A percentile compares a stretch with the other conserved stretches of the same genome.
phyloP scores from a whole-genome alignment of 2,329 filamentous ascomycete genomes.

The Xylariales sp. region DNA sequence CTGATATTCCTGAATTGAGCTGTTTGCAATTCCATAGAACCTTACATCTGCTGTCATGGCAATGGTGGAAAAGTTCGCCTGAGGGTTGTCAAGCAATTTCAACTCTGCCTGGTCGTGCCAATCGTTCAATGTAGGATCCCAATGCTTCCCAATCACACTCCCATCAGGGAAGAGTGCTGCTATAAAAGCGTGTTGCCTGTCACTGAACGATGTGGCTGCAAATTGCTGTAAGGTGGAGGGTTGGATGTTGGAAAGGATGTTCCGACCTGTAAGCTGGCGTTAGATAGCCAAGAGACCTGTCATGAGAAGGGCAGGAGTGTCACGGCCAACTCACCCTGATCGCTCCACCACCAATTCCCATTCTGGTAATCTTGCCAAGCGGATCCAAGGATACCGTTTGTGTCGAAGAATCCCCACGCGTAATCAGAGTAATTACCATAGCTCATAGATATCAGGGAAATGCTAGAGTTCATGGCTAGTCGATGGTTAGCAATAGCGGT shows the following conservation, averaged over 20 bases:
- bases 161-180: not conserved
- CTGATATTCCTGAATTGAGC: not conserved
- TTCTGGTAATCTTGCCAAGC: constrained; percentile 10
- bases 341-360: constrained; percentile 10
- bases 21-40: not conserved
- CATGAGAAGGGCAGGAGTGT: not conserved
- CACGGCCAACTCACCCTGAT: not conserved
- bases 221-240: not conserved
- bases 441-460: constrained; percentile 9
- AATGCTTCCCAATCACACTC: constrained; percentile 3
- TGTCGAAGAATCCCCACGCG: constrained; percentile 9
- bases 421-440: constrained; percentile 5
- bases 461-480: constrained; percentile 6
- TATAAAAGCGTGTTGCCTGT: constrained; percentile 5
- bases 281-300: not conserved
- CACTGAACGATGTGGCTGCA: constrained; percentile 4
- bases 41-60: constrained; percentile 3
- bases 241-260: constrained; percentile 4
- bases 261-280: constrained; percentile 2
- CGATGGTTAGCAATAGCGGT: constrained; percentile 3
- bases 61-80: not conserved
- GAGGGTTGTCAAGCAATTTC: not conserved
- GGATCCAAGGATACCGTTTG: constrained; percentile 7
- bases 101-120: not conserved
- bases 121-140: not conserved